A percentile compares a stretch with the other conserved stretches of the same genome.
Conservation (phyloP, 2,329 filamentous ascomycete genomes). For the Xylaria polymorpha region DNA sequence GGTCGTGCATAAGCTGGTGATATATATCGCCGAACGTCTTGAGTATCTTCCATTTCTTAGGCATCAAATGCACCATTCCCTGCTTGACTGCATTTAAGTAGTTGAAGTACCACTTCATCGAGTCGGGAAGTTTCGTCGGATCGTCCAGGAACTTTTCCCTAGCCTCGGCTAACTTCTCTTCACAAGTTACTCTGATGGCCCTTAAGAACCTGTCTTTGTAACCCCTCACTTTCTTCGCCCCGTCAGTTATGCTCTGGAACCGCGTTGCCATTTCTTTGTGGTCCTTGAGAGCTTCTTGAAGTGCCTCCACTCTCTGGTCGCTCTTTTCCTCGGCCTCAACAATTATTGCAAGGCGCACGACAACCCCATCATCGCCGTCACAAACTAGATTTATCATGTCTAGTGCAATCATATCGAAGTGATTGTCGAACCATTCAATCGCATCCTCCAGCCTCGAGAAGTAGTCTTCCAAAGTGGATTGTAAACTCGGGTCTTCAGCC, state of each 20-base stretch:
- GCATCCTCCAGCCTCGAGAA: conserved; percentile 88
- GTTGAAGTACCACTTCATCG: conserved; percentile 96
- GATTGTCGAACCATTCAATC: conserved; percentile 95
- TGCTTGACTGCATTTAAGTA: conserved; percentile 94
- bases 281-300: conserved; percentile 94
- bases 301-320: conserved; percentile 87
- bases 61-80: conserved; percentile 91
- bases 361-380: conserved; percentile 85
- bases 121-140: conserved; percentile 84
- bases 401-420: conserved; percentile 87
- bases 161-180: conserved; percentile 78
- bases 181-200: conserved; percentile 78
- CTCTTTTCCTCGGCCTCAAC: conserved; percentile 98
- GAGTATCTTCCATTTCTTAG: conserved; percentile 96
- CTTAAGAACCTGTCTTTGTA: conserved; percentile 97
- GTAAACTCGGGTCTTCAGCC: conserved; percentile 77
- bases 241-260: conserved; percentile 95
- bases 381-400: conserved; percentile 90
- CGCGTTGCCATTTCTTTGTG: conserved; percentile 93
- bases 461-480: conserved; percentile 88
- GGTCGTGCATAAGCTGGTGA: conserved; percentile 95
- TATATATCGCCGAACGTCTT: conserved; percentile 91
- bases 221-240: conserved; percentile 89
- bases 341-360: conserved; percentile 90
- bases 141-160: conserved; percentile 84